These are phyloP conservation scores for Diaporthe australafricana DNA, from an alignment of 2,329 filamentous ascomycete species.

Conservation along the genomic window DNA sequence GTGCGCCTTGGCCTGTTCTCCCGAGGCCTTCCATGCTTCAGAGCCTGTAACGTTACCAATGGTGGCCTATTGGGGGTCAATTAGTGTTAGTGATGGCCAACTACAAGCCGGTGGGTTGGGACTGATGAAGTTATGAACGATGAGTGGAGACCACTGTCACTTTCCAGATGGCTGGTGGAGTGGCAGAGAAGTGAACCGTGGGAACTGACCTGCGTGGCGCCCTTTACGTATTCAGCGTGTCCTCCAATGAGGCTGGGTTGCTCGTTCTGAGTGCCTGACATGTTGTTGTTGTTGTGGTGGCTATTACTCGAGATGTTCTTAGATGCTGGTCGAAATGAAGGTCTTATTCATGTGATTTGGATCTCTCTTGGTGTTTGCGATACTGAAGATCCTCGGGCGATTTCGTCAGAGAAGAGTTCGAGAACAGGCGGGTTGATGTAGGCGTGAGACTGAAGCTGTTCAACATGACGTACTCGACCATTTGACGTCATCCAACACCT, in stretches of 20 bases:
- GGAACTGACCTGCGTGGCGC: conserved; percentile 68
- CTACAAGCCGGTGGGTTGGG: neutral
- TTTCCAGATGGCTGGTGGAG: neutral
- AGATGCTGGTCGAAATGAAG: neutral
- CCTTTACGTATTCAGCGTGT: conserved; percentile 77
- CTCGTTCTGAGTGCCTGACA: conserved; percentile 44
- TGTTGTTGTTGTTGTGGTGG: neutral
- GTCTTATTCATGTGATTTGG: neutral
- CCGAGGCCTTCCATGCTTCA: conserved; percentile 72
- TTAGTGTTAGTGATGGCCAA: neutral
- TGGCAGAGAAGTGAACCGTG: neutral
- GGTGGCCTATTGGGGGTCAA: conserved; percentile 55
- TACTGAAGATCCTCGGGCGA: neutral
- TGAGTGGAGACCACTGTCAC: neutral
- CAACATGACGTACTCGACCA: conserved; percentile 34
- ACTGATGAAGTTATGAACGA: fast-evolving
- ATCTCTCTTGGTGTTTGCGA: neutral
- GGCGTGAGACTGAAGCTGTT: conserved; percentile 11
- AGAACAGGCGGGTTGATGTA: neutral
- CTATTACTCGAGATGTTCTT: neutral
- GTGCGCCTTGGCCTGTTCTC: conserved; percentile 72
- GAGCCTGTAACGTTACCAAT: conserved; percentile 73
- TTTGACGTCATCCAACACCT: conserved; percentile 35
- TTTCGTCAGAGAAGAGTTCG: neutral
- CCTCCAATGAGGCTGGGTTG: conserved; percentile 71